Conservation (phyloP, 441 rosid species). For the Manihot esculenta region DNA sequence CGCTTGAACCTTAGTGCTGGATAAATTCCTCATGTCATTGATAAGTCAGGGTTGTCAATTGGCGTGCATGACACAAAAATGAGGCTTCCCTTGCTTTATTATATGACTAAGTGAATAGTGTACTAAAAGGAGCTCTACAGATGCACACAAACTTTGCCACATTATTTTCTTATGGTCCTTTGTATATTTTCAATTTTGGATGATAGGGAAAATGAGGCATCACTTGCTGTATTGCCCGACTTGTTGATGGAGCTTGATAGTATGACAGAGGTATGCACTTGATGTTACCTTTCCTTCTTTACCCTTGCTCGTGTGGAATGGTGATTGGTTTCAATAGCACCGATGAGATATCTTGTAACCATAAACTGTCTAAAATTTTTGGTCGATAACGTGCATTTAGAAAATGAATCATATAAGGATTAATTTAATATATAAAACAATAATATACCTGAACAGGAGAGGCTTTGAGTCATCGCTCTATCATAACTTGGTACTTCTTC, state of each 20-base stretch:
- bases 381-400: background rate
- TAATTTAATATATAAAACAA: conserved; percentile 1
- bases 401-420: background rate
- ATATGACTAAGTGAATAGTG: background rate
- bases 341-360: background rate
- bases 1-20: background rate
- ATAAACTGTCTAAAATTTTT: background rate
- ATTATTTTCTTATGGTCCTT: conserved; percentile 8
- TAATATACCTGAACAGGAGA: background rate
- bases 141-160: background rate
- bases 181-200: conserved; percentile 15
- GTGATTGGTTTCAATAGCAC: background rate
- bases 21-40: background rate
- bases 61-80: too few relatives aligned
- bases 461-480: background rate
- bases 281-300: conserved; percentile 12
- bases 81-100: background rate
- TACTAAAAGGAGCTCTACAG: too few relatives aligned
- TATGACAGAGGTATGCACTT: conserved; percentile 66
- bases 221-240: conserved; percentile 96
- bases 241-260: conserved; percentile 81
- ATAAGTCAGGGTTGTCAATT: background rate
- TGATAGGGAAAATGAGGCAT: conserved; percentile 96
- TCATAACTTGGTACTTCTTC: conserved; percentile 1
- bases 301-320: background rate